Percentiles rank a stretch among this genome's conserved stretches.
Evolutionary conservation across 495 filamentous ascomycete genomes (phyloP).

Genomic region (Penicillium maclennaniae): DNA sequence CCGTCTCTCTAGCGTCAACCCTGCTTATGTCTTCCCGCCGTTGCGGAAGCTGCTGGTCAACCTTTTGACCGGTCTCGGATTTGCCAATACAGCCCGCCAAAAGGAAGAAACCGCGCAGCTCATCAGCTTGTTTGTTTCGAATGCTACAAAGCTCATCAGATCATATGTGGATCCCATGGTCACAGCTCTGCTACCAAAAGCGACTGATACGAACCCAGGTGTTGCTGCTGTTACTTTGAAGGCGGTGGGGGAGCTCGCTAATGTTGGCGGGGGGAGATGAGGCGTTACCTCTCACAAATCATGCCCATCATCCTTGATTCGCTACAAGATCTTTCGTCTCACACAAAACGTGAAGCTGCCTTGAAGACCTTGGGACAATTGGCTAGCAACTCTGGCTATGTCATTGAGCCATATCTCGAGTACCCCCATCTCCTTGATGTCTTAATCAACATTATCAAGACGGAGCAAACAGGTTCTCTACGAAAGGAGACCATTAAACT

Average conservation of each 20-base stretch:
- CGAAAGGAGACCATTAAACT: slow-evolving; percentile 93
- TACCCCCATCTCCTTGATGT: slow-evolving; percentile 90
- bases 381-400: slow-evolving; percentile 92
- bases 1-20: slow-evolving; percentile 84
- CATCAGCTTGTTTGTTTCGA: slow-evolving; percentile 85
- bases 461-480: slow-evolving; percentile 75
- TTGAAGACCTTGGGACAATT: slow-evolving; percentile 87
- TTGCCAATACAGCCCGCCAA: slow-evolving; percentile 86
- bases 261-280: slow-evolving; percentile 91
- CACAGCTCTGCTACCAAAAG: slow-evolving; percentile 82
- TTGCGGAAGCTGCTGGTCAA: slow-evolving; percentile 92
- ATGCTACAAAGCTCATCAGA: slow-evolving; percentile 84
- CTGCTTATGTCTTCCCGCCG: slow-evolving; percentile 94
- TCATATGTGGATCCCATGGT: slow-evolving; percentile 96
- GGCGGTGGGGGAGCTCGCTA: slow-evolving; percentile 88
- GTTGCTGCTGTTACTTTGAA: slow-evolving; percentile 91
- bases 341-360: slow-evolving; percentile 83
- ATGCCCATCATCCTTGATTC: slow-evolving; percentile 95
- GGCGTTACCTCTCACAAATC: slow-evolving; percentile 75
- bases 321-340: slow-evolving; percentile 86
- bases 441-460: slow-evolving; percentile 88
- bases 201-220: slow-evolving; percentile 72
- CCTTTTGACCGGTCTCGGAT: slow-evolving; percentile 90
- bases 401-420: slow-evolving; percentile 93
- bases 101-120: slow-evolving; percentile 95